Conservation (phyloP, 352 stramenopile genomes). For the Phytophthora aleatoria region DNA sequence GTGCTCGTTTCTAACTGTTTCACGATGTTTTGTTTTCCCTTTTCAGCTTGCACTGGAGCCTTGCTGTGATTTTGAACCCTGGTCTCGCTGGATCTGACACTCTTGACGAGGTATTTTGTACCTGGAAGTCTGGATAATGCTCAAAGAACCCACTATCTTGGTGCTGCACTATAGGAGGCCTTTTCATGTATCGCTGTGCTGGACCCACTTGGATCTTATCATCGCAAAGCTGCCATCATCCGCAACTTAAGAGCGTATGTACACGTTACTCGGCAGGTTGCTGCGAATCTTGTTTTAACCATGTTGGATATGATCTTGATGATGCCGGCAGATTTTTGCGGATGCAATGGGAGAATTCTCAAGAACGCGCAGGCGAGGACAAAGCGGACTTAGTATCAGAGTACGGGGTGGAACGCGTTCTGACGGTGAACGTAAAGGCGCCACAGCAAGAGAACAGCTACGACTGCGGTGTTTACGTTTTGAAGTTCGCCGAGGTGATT, state of each 20-base stretch:
- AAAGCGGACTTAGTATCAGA: conserved; percentile 12
- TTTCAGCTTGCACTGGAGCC: conserved; percentile 79
- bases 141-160: not conserved
- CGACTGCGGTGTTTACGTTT: conserved; percentile 70
- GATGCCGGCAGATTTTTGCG: conserved; percentile 47
- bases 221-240: conserved; percentile 60
- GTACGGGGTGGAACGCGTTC: conserved; percentile 46
- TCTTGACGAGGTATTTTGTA: conserved; percentile 33
- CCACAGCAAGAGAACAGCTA: conserved; percentile 68
- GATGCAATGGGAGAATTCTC: conserved; percentile 54
- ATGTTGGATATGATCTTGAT: not conserved
- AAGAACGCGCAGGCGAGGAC: conserved; percentile 12
- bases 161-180: conserved; percentile 29
- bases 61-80: conserved; percentile 82
- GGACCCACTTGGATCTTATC: conserved; percentile 75
- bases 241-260: conserved; percentile 65
- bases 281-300: no score
- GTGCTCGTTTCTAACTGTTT: conserved; percentile 13
- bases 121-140: not conserved
- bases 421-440: conserved; percentile 40
- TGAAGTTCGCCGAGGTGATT: conserved; percentile 69
- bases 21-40: not conserved
- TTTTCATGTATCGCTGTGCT: conserved; percentile 67
- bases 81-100: conserved; percentile 39
- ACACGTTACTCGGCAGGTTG: not conserved